Conservation (phyloP, 2,329 filamentous ascomycete species). For the Xylariaceae sp. region DNA sequence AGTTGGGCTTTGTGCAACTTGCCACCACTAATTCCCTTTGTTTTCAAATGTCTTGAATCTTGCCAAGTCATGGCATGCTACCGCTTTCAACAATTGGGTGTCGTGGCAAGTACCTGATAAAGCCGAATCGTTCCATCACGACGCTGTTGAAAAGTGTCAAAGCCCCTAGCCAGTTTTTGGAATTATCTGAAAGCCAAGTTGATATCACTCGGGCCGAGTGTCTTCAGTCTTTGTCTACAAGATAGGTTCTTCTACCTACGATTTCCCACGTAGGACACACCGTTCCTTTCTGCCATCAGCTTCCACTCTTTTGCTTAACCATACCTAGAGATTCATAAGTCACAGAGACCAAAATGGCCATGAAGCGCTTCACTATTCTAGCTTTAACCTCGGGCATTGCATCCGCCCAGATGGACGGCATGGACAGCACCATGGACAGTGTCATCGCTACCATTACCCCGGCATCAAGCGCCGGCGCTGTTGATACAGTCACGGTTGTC, state of each 20-base stretch:
- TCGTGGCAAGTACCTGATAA: neutral
- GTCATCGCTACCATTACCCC: neutral
- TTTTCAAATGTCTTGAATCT: constrained; percentile 18
- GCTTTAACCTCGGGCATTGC: constrained; percentile 20
- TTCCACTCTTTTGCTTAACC: neutral
- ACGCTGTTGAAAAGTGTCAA: constrained; percentile 14
- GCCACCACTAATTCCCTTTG: neutral
- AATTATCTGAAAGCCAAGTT: constrained; percentile 16
- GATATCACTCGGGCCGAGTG: too few relatives aligned
- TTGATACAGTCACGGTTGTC: neutral
- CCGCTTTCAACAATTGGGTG: constrained; percentile 17
- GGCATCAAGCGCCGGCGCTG: neutral
- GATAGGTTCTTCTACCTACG: constrained; percentile 13
- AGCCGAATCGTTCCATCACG: constrained; percentile 3
- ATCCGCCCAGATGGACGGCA: constrained; percentile 22
- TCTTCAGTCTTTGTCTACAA: constrained; percentile 19
- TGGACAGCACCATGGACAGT: constrained; percentile 13
- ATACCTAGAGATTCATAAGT: neutral
- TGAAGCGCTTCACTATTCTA: constrained; percentile 22
- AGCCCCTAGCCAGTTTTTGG: constrained; percentile 16
- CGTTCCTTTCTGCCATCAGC: neutral
- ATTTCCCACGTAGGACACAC: neutral
- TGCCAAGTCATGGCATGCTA: constrained; percentile 10
- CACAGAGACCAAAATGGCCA: constrained; percentile 20
- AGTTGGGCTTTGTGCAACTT: neutral